Evolutionary conservation across 1,139 yeast genomes (phyloP).

Genomic region (Saccharomyces hybrid): DNA sequence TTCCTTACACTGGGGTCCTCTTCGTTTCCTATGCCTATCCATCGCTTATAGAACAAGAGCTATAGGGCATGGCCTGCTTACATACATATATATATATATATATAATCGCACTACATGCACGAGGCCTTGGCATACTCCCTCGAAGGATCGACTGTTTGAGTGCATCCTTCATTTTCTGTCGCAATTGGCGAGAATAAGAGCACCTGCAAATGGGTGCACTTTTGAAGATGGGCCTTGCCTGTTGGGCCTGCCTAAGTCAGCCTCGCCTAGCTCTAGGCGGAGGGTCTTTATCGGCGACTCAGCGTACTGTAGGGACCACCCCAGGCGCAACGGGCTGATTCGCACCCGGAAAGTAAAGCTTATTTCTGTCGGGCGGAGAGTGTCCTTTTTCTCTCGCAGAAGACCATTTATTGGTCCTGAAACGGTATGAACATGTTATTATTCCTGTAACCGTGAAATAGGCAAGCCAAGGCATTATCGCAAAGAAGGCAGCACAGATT

Average conservation of each 20-base stretch:
- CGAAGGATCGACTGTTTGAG: background rate
- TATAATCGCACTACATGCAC: background rate
- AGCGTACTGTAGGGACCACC: background rate
- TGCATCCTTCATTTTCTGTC: background rate
- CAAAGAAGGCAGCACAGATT: background rate
- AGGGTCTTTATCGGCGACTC: background rate
- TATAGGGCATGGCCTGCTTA: background rate
- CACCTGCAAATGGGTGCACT: background rate
- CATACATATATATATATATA: background rate
- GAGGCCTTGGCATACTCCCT: background rate
- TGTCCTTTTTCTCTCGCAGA: background rate
- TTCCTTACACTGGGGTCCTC: background rate
- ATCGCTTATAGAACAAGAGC: background rate
- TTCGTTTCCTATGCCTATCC: background rate
- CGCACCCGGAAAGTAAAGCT: background rate
- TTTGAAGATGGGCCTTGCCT: background rate
- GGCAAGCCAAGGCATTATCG: constrained; percentile 1
- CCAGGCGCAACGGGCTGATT: background rate
- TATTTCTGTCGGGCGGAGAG: background rate
- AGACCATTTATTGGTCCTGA: background rate
- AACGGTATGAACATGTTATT: background rate
- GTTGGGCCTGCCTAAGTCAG: background rate
- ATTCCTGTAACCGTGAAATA: background rate
- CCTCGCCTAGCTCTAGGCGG: background rate
- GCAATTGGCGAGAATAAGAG: background rate